A percentile compares a stretch with the other conserved stretches of the same genome.
These are phyloP conservation scores for Cyberlindnera saturnus DNA, from an alignment of 805 yeast species.

Conservation along the genomic window DNA sequence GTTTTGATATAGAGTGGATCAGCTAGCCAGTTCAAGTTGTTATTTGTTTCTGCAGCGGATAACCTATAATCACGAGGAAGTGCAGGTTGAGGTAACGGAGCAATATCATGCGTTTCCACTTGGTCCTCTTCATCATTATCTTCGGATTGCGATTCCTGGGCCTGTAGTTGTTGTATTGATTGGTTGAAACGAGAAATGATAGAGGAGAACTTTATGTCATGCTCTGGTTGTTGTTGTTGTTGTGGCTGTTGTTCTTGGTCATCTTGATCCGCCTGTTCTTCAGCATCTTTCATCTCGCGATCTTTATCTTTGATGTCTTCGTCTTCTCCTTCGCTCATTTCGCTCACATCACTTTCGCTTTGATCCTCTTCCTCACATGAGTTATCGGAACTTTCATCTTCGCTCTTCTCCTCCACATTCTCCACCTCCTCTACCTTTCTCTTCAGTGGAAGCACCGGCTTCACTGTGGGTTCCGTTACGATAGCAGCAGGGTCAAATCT, in stretches of 20 bases:
- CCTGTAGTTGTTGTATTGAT: conserved; percentile 25
- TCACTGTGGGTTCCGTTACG: not conserved
- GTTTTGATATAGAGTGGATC: conserved; percentile 54
- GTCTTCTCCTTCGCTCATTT: conserved; percentile 14
- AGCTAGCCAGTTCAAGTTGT: conserved; percentile 59
- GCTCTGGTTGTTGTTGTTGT: conserved; percentile 19
- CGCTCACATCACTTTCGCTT: conserved; percentile 15
- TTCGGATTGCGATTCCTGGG: conserved; percentile 7
- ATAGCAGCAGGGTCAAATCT: conserved; percentile 50
- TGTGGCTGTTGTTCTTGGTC: conserved; percentile 11
- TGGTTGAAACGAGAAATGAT: conserved; percentile 49
- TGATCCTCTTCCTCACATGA: conserved; percentile 17
- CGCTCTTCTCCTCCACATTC: conserved; percentile 3
- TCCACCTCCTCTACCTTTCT: conserved; percentile 11
- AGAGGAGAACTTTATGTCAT: conserved; percentile 39
- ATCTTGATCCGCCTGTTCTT: conserved; percentile 3
- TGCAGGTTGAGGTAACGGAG: conserved; percentile 83
- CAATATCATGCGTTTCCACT: conserved; percentile 38
- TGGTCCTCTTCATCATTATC: conserved; percentile 19
- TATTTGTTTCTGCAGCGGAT: conserved; percentile 26
- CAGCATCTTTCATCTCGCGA: conserved; percentile 9
- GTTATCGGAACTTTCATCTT: not conserved
- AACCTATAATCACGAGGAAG: conserved; percentile 48
- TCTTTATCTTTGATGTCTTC: conserved; percentile 3
- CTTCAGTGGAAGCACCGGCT: conserved; percentile 1